Evolutionary conservation across 805 yeast species (phyloP).

Genomic region (Kazachstania psychrophila): DNA sequence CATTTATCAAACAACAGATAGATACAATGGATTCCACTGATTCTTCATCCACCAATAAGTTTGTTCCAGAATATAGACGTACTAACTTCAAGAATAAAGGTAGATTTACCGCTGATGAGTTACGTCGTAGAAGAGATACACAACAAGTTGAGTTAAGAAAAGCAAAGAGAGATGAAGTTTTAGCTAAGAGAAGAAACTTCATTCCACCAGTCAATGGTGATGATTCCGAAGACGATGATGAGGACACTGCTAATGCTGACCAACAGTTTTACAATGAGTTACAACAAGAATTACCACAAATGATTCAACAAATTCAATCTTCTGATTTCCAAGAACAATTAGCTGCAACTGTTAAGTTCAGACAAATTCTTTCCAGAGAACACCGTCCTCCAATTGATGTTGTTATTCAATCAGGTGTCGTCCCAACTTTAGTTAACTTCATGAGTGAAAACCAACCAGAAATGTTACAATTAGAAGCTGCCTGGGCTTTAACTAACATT

Average conservation of each 20-base stretch:
- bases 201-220: conserved; percentile 38
- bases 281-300: conserved; percentile 65
- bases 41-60: conserved; percentile 52
- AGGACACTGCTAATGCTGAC: conserved; percentile 33
- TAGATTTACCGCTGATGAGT: conserved; percentile 88
- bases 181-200: conserved; percentile 87
- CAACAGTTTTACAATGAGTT: conserved; percentile 39
- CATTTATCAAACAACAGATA: too few relatives aligned
- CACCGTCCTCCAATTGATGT: conserved; percentile 92
- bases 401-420: conserved; percentile 89
- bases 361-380: conserved; percentile 89
- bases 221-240: conserved; percentile 47
- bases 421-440: conserved; percentile 80
- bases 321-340: conserved; percentile 70
- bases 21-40: conserved; percentile 55
- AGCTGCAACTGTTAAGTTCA: conserved; percentile 82
- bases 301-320: conserved; percentile 74
- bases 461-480: conserved; percentile 91
- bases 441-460: conserved; percentile 71
- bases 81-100: conserved; percentile 92
- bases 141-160: conserved; percentile 95
- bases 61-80: conserved; percentile 95
- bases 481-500: conserved; percentile 98
- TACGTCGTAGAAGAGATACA: conserved; percentile 94
- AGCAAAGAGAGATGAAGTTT: conserved; percentile 90